Evolutionary conservation across 2,329 filamentous ascomycete species (phyloP), one percentile per base, ranked within the genome.

Genomic region (Colletotrichum godetiae): DNA sequence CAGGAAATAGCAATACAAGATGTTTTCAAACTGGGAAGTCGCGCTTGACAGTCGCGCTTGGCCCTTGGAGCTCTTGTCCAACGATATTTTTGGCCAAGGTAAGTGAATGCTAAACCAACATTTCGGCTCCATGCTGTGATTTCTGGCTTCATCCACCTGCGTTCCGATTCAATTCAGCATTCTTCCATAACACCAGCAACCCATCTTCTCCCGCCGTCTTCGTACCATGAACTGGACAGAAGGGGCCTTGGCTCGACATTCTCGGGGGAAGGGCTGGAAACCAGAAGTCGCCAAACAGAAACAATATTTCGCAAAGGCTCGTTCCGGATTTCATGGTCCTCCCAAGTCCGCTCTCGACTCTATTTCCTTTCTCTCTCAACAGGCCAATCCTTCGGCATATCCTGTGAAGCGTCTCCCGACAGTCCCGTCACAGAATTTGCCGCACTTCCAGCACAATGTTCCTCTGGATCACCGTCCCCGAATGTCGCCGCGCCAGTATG

Each of bases 201-300:
- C 22, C 11, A 19, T 5, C 19, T 42, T 27, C n/a, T 13, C 27
- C n/a, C 22, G 11, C 27, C 22, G 7, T 65, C 33, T 19, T 27
- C 46, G n/a, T 37, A 31, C 37, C 55, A 86, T 86, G 84, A 86
- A 86, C 75, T 85, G 84, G 83, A 85, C 81, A 2, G 82, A 82
- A 73, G 82, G 83, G 11, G 74, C 78, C 42, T 80, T 84, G 27
- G 78, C 82, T 56, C 82, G 84, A 10, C 80, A 84, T 71, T 79
- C 80, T 31, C 79, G 79, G 46, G 78, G 79, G 7, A 82, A 78
- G 62, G 77, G 79, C 15, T 81, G 76, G 77, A 80, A 81, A 24
- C 74, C 78, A 33, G 81, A 84, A 52, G 70, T 75, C 22, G 77
- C 79, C 24, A 81, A 80, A 19, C 84, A 86, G 74, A 82, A 80